Evolutionary conservation across 2,329 filamentous ascomycete species (phyloP), one percentile per base, ranked within the genome.

Genomic region (Cladophialophora bantiana): DNA sequence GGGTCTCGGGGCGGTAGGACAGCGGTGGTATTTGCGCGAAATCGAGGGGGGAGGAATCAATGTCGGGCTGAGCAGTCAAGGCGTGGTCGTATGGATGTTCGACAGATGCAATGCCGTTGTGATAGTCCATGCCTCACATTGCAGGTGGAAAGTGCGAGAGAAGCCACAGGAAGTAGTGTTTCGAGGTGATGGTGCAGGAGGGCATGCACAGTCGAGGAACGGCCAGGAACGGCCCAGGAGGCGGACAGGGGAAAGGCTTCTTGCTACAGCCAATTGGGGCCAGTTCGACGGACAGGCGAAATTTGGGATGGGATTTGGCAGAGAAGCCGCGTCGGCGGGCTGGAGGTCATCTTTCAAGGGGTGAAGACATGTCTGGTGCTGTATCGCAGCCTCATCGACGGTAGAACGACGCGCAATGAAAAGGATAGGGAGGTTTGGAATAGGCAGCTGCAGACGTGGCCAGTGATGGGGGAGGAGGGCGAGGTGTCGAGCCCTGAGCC

Each of bases 101-200:
- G 26, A 66, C 57, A 62, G 68, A 56, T 32, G 64, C 58, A 45
- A 59, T 18, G 32, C 20, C 45, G 61, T 68, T 62, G 62, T 53
- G 35, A 56, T 56, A 38, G 42, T 68, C 68, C 68, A 70, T 70
- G 55, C 68, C 68, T 64, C 57, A 61, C 52, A 57, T 53, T 32
- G 65, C 58, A 62, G 65, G 58, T 63, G 50, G 32, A 60, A 60
- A 52, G 48, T 50, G 32, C 35, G 18, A 31, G 45, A 62, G 57
- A 13, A 18, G 45, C 45, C 26, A 20, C 45, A 18, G 59, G 12
- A 26, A 12, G 10, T 18, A 53, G 42, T 31, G 45, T 40, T 36
- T 61, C 48, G 59, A 61, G 45, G 35, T 52, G 58, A 20, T 20
- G 58, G 45, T 36, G 42, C 59, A 61, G 45, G 13, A 38, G 59